phyloP scores from a whole-genome alignment of 2,329 filamentous ascomycete genomes.

The Fusarium tupiense region DNA sequence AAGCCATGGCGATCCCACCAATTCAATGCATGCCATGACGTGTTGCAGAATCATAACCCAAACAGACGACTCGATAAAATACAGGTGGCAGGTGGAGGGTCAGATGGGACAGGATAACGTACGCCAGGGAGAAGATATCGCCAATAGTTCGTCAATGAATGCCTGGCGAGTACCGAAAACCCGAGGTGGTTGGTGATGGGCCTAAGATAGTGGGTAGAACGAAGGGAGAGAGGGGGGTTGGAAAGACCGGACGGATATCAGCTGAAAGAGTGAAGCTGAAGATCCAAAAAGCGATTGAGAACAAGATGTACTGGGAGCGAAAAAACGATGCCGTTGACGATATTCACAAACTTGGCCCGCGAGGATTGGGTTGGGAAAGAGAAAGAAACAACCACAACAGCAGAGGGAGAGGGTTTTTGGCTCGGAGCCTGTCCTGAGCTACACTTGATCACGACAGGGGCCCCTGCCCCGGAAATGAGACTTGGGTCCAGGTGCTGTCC shows the following conservation, averaged over 20 bases:
- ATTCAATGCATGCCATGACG: slow-evolving; percentile 39
- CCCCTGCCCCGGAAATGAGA: slow-evolving; percentile 39
- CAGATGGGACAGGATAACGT: slow-evolving; percentile 36
- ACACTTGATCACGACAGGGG: slow-evolving; percentile 20
- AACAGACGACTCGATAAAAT: slow-evolving; percentile 21
- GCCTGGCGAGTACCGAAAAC: slow-evolving; percentile 31
- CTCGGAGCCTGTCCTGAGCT: slow-evolving; percentile 19
- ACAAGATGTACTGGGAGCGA: slow-evolving; percentile 40
- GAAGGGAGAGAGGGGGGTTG: slow-evolving; percentile 36
- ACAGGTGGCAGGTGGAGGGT: slow-evolving; percentile 36
- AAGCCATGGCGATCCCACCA: slow-evolving; percentile 22
- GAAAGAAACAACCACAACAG: slow-evolving; percentile 23
- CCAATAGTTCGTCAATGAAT: slow-evolving; percentile 43
- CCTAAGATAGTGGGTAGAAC: slow-evolving; percentile 28
- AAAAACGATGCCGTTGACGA: slow-evolving; percentile 38
- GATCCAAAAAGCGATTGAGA: slow-evolving; percentile 43
- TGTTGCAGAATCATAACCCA: slow-evolving; percentile 26
- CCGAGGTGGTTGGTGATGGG: slow-evolving; percentile 36
- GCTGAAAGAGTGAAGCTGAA: slow-evolving; percentile 57
- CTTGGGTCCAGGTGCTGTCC: slow-evolving; percentile 23
- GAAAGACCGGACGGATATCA: slow-evolving; percentile 53
- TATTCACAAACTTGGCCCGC: slow-evolving; percentile 42
- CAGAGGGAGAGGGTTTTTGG: slow-evolving; percentile 28
- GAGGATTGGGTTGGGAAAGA: slow-evolving; percentile 40
- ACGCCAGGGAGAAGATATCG: slow-evolving; percentile 44